Evolutionary conservation across 768 basidiomycete species (phyloP).

Genomic region (Boletus pseudopeckii): DNA sequence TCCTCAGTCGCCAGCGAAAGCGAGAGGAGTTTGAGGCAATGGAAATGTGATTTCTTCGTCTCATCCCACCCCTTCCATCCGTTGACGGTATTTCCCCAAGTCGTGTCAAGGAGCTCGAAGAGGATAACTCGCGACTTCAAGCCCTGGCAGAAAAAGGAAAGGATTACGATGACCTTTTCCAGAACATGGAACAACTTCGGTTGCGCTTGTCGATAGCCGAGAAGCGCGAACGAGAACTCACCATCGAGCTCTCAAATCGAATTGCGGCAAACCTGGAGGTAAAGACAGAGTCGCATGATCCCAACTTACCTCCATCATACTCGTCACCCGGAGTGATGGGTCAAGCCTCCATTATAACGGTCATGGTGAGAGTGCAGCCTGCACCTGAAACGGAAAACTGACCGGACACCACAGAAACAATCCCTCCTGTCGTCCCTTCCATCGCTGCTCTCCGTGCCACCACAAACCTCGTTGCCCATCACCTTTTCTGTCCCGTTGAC

Average conservation of each 20-base stretch:
- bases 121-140: slow-evolving; percentile 75
- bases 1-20: slow-evolving; percentile 87
- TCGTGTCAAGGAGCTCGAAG: slow-evolving; percentile 79
- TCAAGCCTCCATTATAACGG: slow-evolving; percentile 60
- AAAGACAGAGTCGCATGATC: slow-evolving; percentile 60
- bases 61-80: slow-evolving; percentile 4
- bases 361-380: slow-evolving; percentile 52
- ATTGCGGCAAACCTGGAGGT: slow-evolving; percentile 36
- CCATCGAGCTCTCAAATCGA: slow-evolving; percentile 51
- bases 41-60: slow-evolving; percentile 67
- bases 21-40: slow-evolving; percentile 89
- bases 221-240: slow-evolving; percentile 66
- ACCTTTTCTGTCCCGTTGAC: slow-evolving; percentile 55
- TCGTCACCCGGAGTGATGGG: slow-evolving; percentile 32
- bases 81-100: slow-evolving; percentile 39
- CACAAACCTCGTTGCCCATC: slow-evolving; percentile 52
- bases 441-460: slow-evolving; percentile 64
- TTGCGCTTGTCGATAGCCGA: slow-evolving; percentile 60
- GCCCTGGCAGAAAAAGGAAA: slow-evolving; percentile 50
- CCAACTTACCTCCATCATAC: slow-evolving; percentile 43
- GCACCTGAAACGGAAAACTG: slow-evolving; percentile 5
- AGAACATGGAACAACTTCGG: slow-evolving; percentile 65
- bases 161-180: slow-evolving; percentile 41
- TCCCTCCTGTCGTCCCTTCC: slow-evolving; percentile 77
- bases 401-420: slow-evolving; percentile 40